Conservation (phyloP, 2,329 filamentous ascomycete species). For the Aulographum hederae region DNA sequence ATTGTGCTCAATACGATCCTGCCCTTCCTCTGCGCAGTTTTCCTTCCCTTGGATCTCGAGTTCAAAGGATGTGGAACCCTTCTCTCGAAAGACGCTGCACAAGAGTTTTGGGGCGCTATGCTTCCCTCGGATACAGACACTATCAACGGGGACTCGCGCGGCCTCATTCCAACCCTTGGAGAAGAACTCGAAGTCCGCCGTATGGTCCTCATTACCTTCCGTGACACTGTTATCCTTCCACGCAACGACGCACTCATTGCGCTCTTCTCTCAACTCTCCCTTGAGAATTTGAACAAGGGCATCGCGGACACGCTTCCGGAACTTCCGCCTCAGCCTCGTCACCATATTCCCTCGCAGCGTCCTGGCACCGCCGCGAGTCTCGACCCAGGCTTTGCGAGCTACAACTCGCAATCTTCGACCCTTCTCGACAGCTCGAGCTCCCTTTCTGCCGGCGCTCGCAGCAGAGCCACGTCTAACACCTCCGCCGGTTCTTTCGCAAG, state of each 20-base stretch:
- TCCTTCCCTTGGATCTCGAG: constrained; percentile 81
- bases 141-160: too few relatives aligned
- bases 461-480: constrained; percentile 74
- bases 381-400: constrained; percentile 58
- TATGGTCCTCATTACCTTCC: constrained; percentile 71
- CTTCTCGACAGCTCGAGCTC: constrained; percentile 51
- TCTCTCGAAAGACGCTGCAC: constrained; percentile 59
- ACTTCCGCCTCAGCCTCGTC: constrained; percentile 2
- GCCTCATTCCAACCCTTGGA: constrained; percentile 26
- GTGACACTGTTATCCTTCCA: constrained; percentile 74
- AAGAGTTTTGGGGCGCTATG: constrained; percentile 76
- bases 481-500: constrained; percentile 28
- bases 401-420: constrained; percentile 62
- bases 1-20: constrained; percentile 80
- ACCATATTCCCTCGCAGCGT: constrained; percentile 4
- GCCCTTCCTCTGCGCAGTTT: constrained; percentile 89
- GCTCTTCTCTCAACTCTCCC: constrained; percentile 74
- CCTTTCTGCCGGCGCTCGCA: constrained; percentile 37
- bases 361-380: constrained; percentile 53
- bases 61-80: constrained; percentile 71
- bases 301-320: constrained; percentile 7
- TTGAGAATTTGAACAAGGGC: constrained; percentile 48
- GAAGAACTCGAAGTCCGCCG: constrained; percentile 68
- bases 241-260: constrained; percentile 77
- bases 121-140: constrained; percentile 15